phyloP scores from a whole-genome alignment of 305 asterid genomes.

The Stenogyne calaminthoides region DNA sequence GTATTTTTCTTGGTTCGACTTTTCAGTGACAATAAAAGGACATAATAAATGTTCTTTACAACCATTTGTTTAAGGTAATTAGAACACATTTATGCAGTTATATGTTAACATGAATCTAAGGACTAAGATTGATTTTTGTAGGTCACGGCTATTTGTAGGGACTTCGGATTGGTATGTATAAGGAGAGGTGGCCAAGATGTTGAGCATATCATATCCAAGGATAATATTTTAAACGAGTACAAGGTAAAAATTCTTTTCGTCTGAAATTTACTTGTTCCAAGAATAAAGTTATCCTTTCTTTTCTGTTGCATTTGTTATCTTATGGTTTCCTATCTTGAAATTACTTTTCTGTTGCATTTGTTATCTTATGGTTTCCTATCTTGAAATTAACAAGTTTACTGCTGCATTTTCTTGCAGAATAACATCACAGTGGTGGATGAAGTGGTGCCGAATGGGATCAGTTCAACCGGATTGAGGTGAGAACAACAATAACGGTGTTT shows the following conservation, averaged over 20 bases:
- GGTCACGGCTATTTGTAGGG: conserved; percentile 74
- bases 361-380: no score
- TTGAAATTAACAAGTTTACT: neutral
- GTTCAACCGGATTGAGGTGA: conserved; percentile 33
- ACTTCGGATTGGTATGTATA: conserved; percentile 85
- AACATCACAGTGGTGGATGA: conserved; percentile 24
- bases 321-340: neutral
- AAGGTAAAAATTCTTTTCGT: conserved; percentile 48
- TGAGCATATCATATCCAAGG: conserved; percentile 54
- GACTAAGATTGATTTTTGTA: conserved; percentile 24
- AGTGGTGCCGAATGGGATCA: conserved; percentile 30
- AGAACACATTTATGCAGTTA: neutral
- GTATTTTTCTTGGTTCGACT: neutral
- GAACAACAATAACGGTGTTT: neutral
- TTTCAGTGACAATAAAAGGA: neutral
- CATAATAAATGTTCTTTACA: neutral
- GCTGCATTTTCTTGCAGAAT: conserved; percentile 5
- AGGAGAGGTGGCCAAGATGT: conserved; percentile 77
- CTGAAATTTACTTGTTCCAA: neutral
- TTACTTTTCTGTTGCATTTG: no score
- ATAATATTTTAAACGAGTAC: conserved; percentile 60
- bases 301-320: neutral
- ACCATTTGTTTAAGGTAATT: neutral
- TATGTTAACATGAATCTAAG: neutral
- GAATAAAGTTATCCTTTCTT: neutral